Base-by-base conservation (phyloP, 2,329 filamentous ascomycete species). In the Sarocladium kiliense region DNA sequence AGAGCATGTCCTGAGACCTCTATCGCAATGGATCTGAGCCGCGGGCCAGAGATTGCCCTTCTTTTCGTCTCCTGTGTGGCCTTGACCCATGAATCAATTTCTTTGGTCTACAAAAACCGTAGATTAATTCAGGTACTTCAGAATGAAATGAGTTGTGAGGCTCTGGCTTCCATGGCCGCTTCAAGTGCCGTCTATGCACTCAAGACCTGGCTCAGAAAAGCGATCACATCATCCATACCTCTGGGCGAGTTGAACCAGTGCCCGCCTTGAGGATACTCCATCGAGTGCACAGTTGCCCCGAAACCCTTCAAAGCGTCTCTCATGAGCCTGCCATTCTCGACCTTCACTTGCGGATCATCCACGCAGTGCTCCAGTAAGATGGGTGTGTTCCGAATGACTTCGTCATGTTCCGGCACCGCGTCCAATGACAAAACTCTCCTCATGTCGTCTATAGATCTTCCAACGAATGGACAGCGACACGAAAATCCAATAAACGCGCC, bases 221-320 rank as follows among this genome's bases (percentile, higher is more conserved):
- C 58, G 7, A 68, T 63, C 1, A 67, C 68, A 56, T 77, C 74
- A 55, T 77, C 72, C 25, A 76, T 67, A 0, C 76, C 76, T 1
- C 61, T 54, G 0, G 74, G 74, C 14, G 69, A 66, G 56, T 77
- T 71, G 44, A 77, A 66, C 73, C 74, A 76, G 57, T 78, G 73
- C 0, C 70, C 72, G 10, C 76, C 75, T 18, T 64, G 58, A 1
- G 63, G 58, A 57, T 78, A 78, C 58, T 75, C 69, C 34, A 62
- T 70, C 71, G 72, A 75, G 10, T 59, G 57, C 2, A 77, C 71
- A 23, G 64, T 51, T 7, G 72, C 65, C 0, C 73, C 74, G 32
- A 75, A 74, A 1, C 59, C 57, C 1, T 53, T 37, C 30, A 79
- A 60, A 0, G 63, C 63, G 4, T 73, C 67, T 12, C 67, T 60